These are phyloP conservation scores for Fusarium protoensiforme DNA, from an alignment of 2,329 filamentous ascomycete genomes.

Conservation along the genomic window DNA sequence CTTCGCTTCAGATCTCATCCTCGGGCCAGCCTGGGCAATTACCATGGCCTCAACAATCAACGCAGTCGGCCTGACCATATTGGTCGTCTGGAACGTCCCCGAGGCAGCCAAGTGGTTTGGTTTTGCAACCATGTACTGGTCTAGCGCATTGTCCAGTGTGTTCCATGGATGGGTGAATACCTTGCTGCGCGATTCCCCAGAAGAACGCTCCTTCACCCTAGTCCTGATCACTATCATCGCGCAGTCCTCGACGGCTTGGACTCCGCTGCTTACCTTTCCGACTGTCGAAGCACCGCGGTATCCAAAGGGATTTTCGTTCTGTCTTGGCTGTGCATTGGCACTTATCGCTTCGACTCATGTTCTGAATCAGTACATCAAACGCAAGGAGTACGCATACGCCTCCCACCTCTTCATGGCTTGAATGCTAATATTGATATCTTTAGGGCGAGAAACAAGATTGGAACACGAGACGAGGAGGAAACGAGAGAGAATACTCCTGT, in stretches of 20 bases:
- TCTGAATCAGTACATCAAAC: constrained; percentile 34
- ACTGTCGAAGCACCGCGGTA: constrained; percentile 57
- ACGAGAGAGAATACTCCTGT: neutral
- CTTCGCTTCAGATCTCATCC: neutral
- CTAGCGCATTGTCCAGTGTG: constrained; percentile 64
- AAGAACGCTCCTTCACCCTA: constrained; percentile 60
- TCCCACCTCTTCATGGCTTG: accelerated
- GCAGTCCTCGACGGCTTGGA: constrained; percentile 67
- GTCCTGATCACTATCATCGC: constrained; percentile 64
- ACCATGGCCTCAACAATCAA: neutral
- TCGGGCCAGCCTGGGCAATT: neutral
- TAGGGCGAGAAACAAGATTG: neutral
- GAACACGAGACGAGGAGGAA: neutral
- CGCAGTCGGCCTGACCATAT: neutral
- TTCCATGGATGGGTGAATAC: constrained; percentile 67
- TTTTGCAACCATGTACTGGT: constrained; percentile 59
- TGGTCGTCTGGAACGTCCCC: neutral
- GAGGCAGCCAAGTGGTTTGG: constrained; percentile 24
- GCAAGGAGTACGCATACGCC: constrained; percentile 31
- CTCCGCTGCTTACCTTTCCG: constrained; percentile 61
- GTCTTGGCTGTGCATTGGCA: constrained; percentile 48
- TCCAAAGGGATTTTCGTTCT: constrained; percentile 55
- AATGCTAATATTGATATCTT: neutral
- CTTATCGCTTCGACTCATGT: constrained; percentile 42
- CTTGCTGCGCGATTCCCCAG: constrained; percentile 56